phyloP scores from a whole-genome alignment of 2,329 filamentous ascomycete species.

The Sphaceloma murrayae region DNA sequence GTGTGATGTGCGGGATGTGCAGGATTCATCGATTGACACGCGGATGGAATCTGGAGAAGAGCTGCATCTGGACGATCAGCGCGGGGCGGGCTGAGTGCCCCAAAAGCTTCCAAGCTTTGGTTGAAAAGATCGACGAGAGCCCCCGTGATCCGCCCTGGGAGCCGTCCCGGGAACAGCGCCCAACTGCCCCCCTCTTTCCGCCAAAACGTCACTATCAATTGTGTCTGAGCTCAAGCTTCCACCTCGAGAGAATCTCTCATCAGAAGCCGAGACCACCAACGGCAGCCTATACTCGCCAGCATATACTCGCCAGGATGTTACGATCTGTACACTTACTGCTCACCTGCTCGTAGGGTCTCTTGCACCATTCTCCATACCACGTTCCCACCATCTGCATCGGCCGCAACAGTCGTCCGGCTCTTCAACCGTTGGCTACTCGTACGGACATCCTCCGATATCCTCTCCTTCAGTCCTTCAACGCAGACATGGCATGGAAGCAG shows the following conservation, averaged over 20 bases:
- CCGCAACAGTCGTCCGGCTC: no score
- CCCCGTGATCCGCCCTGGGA: no score
- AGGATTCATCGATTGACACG: no score
- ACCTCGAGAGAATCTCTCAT: no score
- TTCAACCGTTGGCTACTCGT: conserved; percentile 1
- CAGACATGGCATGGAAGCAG: conserved; percentile 34
- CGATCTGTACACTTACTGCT: no score
- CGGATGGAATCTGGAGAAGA: neutral
- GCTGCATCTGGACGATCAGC: conserved; percentile 7
- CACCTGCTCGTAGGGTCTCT: conserved; percentile 4
- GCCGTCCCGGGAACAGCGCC: no score
- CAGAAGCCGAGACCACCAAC: neutral
- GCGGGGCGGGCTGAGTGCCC: neutral
- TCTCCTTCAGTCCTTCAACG: neutral
- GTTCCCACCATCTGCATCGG: no score
- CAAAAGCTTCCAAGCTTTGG: conserved; percentile 10
- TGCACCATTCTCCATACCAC: no score
- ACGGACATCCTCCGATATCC: neutral
- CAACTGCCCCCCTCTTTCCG: neutral
- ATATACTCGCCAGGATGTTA: neutral
- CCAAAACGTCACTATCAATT: conserved; percentile 9
- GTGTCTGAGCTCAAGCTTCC: neutral
- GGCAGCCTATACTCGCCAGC: neutral
- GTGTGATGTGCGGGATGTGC: neutral
- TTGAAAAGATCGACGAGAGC: conserved; percentile 10